phyloP scores from a whole-genome alignment of 768 basidiomycete genomes.

The Rhizopogon roseolus region DNA sequence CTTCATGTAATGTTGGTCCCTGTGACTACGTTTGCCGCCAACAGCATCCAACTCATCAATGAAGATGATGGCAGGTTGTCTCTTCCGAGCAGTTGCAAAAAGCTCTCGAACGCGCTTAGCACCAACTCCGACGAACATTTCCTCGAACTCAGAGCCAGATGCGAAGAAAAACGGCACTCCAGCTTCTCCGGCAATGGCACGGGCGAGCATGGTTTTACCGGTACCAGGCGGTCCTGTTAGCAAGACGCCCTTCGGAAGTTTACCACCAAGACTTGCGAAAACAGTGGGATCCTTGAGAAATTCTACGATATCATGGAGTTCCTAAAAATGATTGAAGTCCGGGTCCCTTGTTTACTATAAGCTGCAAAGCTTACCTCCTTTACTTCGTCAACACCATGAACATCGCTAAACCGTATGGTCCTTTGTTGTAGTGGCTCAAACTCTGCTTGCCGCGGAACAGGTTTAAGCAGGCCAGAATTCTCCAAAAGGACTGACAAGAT shows the following conservation, averaged over 20 bases:
- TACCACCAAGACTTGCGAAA: slow-evolving; percentile 90
- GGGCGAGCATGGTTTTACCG: slow-evolving; percentile 79
- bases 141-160: slow-evolving; percentile 95
- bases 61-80: slow-evolving; percentile 96
- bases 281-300: slow-evolving; percentile 91
- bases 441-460: slow-evolving; percentile 73
- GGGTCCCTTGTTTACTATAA: not conserved
- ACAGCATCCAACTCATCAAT: slow-evolving; percentile 96
- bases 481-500: slow-evolving; percentile 87
- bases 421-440: slow-evolving; percentile 82
- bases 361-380: slow-evolving; percentile 62
- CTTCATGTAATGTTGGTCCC: slow-evolving; percentile 87
- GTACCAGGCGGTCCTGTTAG: slow-evolving; percentile 92
- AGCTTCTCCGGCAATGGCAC: slow-evolving; percentile 96
- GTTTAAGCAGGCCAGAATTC: slow-evolving; percentile 90
- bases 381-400: slow-evolving; percentile 96
- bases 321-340: slow-evolving; percentile 37
- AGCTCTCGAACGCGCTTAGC: slow-evolving; percentile 95
- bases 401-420: slow-evolving; percentile 87
- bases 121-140: slow-evolving; percentile 95
- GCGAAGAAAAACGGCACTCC: slow-evolving; percentile 98
- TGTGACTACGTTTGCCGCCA: slow-evolving; percentile 79
- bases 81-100: slow-evolving; percentile 90
- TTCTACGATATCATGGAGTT: slow-evolving; percentile 90
- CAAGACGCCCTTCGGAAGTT: slow-evolving; percentile 89